Conservation (phyloP, 108 stramenopile genomes). For the Stephanodiscus minutulus region DNA sequence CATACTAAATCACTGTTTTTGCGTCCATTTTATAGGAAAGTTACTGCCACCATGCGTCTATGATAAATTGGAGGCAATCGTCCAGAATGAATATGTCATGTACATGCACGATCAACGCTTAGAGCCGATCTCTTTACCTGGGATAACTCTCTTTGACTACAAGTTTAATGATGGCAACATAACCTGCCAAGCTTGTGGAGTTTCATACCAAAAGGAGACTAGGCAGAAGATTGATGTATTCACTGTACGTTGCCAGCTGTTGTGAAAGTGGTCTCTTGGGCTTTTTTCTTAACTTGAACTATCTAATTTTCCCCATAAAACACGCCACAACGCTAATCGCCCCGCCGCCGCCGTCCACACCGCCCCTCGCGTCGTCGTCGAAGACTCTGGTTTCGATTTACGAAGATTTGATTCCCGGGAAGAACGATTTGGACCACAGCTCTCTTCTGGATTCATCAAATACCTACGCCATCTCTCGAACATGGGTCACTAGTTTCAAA, state of each 20-base stretch:
- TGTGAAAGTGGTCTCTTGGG: background rate
- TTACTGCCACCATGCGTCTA: constrained; percentile 54
- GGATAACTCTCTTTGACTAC: background rate
- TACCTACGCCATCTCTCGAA: constrained; percentile 34
- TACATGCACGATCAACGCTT: constrained; percentile 20
- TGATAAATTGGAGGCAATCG: constrained; percentile 38
- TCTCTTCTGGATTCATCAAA: constrained; percentile 1
- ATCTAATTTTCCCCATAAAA: background rate
- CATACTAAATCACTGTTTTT: background rate
- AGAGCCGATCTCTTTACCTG: background rate
- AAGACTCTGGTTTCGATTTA: constrained; percentile 33
- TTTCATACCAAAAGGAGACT: constrained; percentile 24
- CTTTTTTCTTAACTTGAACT: background rate
- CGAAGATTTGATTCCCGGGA: constrained; percentile 26
- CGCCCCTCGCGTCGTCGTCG: too few relatives aligned
- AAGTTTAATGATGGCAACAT: constrained; percentile 17
- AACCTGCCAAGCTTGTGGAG: constrained; percentile 20
- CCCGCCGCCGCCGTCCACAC: too few relatives aligned
- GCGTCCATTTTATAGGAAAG: constrained; percentile 46
- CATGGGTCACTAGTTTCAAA: constrained; percentile 30
- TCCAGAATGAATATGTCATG: constrained; percentile 39
- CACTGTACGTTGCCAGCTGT: constrained; percentile 11
- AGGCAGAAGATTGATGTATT: constrained; percentile 26
- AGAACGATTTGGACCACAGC: constrained; percentile 28
- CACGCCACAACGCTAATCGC: background rate